Conservation (phyloP, 371 early-diverging fungal genomes). For the Massospora cicadina region DNA sequence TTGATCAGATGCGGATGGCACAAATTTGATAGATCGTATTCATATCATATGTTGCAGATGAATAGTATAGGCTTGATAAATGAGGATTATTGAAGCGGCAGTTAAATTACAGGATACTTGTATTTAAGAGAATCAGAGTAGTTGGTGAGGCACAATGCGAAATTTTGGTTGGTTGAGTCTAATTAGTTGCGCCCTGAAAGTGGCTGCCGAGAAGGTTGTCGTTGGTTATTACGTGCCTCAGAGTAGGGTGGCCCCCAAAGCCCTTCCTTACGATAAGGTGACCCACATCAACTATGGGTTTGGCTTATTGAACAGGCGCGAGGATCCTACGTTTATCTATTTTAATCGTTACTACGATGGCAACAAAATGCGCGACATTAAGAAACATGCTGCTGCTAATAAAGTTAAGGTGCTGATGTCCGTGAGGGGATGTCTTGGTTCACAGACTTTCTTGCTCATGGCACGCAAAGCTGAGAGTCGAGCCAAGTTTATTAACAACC, state of each 20-base stretch:
- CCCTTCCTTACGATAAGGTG: no score
- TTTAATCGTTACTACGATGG: constrained; percentile 17
- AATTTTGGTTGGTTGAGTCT: no score
- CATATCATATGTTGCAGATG: no score
- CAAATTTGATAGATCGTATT: no score
- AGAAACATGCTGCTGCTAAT: constrained; percentile 31
- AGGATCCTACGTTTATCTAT: constrained; percentile 11
- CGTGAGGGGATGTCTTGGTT: constrained; percentile 61
- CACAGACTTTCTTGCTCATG: constrained; percentile 38
- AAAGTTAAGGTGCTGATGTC: constrained; percentile 31
- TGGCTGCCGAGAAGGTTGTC: constrained; percentile 15
- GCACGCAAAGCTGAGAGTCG: constrained; percentile 22
- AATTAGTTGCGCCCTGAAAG: no score
- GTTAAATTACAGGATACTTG: no score
- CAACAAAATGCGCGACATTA: constrained; percentile 19
- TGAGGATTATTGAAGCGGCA: no score
- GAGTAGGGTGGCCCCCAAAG: constrained; percentile 25
- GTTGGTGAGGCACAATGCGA: no score
- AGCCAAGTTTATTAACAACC: constrained; percentile 26
- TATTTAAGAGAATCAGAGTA: no score
- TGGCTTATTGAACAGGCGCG: constrained; percentile 14
- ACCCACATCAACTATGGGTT: constrained; percentile 39
- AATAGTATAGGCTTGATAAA: no score
- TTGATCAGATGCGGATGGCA: no score
- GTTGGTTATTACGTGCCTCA: constrained; percentile 37